Evolutionary conservation across 148 eudicot genomes (phyloP).

Genomic region (Heliamphora exappendiculata): DNA sequence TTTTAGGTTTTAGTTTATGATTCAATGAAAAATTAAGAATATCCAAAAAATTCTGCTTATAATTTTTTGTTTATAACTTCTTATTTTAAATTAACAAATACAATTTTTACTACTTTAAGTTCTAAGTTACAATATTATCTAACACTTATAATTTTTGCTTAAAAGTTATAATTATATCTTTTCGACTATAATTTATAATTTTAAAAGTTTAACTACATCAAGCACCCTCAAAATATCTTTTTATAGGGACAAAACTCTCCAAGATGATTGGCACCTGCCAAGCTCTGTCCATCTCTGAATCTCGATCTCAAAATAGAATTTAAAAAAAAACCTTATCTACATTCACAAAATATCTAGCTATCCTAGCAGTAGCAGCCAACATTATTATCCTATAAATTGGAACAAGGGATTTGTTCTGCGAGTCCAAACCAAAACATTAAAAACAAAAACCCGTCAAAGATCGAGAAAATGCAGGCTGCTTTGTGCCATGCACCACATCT

Average conservation of each 20-base stretch:
- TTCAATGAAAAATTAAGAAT: too few species aligned
- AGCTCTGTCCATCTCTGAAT: background rate
- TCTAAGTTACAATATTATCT: too few species aligned
- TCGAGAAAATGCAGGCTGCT: constrained; percentile 46
- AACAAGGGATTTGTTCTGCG: background rate
- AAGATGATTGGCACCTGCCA: background rate
- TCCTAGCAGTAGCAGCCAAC: background rate
- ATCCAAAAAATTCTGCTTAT: too few species aligned
- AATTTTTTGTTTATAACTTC: too few species aligned
- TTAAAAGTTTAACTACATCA: too few species aligned
- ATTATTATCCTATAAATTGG: background rate
- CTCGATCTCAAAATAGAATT: background rate
- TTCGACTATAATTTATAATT: too few species aligned
- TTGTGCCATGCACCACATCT: constrained; percentile 24
- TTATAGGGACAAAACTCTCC: background rate
- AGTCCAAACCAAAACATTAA: background rate
- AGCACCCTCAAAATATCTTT: too few species aligned
- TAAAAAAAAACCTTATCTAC: background rate
- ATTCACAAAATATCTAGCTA: constrained; percentile 10
- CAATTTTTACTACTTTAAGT: too few species aligned
- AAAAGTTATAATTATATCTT: too few species aligned
- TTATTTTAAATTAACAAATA: too few species aligned
- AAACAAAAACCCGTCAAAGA: background rate
- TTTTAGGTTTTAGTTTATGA: too few species aligned
- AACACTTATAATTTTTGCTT: too few species aligned